Conservation (phyloP, 139 green algal genomes). For the Coccomyxa sp. region DNA sequence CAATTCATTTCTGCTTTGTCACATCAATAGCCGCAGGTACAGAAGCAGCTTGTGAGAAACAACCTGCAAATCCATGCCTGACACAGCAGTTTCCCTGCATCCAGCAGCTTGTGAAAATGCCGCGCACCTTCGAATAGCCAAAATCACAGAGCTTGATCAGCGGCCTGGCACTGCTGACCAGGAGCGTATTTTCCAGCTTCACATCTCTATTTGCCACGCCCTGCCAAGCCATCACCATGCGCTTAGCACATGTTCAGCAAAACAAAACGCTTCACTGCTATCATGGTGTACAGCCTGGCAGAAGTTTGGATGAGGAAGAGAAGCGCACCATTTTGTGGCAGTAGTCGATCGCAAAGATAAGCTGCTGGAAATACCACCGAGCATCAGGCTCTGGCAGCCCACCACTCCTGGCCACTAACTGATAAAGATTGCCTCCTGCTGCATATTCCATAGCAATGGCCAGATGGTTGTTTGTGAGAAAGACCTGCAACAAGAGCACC, state of each 20-base stretch:
- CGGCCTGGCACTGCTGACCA: conserved; percentile 27
- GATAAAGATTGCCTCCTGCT: conserved; percentile 58
- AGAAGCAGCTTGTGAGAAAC: conserved; percentile 8
- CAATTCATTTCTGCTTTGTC: too few relatives aligned
- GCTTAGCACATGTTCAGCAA: background rate
- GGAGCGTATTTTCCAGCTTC: conserved; percentile 55
- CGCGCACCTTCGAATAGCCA: conserved; percentile 45
- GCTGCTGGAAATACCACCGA: conserved; percentile 48
- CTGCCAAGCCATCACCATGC: background rate
- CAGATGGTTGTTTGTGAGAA: conserved; percentile 42
- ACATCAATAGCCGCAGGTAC: too few relatives aligned
- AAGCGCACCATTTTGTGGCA: conserved; percentile 36
- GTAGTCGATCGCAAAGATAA: conserved; percentile 46
- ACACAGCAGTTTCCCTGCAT: too few relatives aligned
- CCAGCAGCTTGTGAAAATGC: too few relatives aligned
- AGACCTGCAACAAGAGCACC: conserved; percentile 19
- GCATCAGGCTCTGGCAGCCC: background rate
- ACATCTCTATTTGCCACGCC: conserved; percentile 44
- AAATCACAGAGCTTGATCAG: conserved; percentile 55
- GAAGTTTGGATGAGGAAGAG: background rate
- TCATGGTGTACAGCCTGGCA: background rate
- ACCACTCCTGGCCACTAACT: conserved; percentile 19
- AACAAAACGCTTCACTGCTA: background rate
- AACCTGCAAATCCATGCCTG: background rate
- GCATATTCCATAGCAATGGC: conserved; percentile 57